A percentile compares a stretch with the other conserved stretches of the same genome.
Evolutionary conservation across 306 rosid genomes (phyloP).

Genomic region (Pterocarpus macrocarpus): DNA sequence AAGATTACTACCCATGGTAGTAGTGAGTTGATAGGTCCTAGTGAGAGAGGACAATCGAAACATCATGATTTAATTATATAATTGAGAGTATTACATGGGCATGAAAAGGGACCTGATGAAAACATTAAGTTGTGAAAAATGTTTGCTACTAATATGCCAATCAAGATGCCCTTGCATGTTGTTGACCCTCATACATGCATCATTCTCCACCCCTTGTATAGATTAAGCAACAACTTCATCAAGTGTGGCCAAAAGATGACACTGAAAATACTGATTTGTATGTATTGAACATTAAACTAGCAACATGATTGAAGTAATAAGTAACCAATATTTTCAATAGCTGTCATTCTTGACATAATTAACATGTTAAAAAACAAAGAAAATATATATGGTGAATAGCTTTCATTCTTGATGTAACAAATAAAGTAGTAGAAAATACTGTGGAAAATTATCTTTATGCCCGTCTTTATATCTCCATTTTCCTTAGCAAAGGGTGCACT

Average conservation of each 20-base stretch:
- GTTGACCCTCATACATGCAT: slow-evolving; percentile 26
- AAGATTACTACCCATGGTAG: neutral
- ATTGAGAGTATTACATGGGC: slow-evolving; percentile 3
- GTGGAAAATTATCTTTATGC: neutral
- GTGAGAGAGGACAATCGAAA: slow-evolving; percentile 19
- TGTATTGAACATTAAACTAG: neutral
- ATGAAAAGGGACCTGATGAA: slow-evolving; percentile 24
- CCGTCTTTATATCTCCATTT: slow-evolving; percentile 26
- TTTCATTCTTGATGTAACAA: slow-evolving; percentile 42
- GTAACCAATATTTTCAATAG: slow-evolving; percentile 24
- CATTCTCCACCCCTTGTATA: slow-evolving; percentile 3
- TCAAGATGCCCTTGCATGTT: slow-evolving; percentile 28
- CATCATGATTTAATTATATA: slow-evolving; percentile 17
- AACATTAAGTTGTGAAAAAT: slow-evolving; percentile 31
- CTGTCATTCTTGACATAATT: slow-evolving; percentile 29
- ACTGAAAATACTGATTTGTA: slow-evolving; percentile 25
- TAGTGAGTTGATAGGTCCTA: slow-evolving; percentile 25
- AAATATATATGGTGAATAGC: neutral
- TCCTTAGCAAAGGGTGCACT: slow-evolving; percentile 34
- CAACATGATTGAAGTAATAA: slow-evolving; percentile 19
- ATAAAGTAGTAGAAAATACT: neutral
- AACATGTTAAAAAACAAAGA: neutral
- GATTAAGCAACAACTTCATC: slow-evolving; percentile 13
- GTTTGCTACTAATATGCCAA: slow-evolving; percentile 40
- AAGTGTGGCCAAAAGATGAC: slow-evolving; percentile 33